These are phyloP conservation scores for Mycotypha africana DNA, from an alignment of 371 early-diverging fungal genomes.

Conservation along the genomic window DNA sequence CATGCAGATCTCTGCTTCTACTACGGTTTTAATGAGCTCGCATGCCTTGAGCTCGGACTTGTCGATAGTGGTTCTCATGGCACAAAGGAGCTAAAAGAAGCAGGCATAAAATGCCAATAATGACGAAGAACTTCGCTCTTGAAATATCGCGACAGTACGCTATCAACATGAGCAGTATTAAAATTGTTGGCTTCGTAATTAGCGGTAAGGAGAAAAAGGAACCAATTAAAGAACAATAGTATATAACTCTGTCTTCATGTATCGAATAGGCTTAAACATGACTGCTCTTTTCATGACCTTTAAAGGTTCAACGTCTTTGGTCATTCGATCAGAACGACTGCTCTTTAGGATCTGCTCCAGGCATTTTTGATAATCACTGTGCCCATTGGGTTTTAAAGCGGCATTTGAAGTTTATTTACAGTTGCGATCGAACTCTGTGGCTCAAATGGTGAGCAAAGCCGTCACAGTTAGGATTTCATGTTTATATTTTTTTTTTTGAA, in stretches of 20 bases:
- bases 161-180: slow-evolving; percentile 10
- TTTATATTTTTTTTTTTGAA: slow-evolving; percentile 2
- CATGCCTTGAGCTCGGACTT: slow-evolving; percentile 13
- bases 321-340: slow-evolving; percentile 12
- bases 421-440: no score
- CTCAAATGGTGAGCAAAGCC: no score
- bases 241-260: slow-evolving; percentile 2
- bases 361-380: no score
- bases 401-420: no score
- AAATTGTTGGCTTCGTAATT: slow-evolving; percentile 12
- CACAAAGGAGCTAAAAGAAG: slow-evolving; percentile 13
- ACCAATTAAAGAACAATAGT: slow-evolving; percentile 11
- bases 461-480: not conserved
- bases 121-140: slow-evolving; percentile 11
- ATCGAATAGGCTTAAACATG: slow-evolving; percentile 10
- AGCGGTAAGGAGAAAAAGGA: slow-evolving; percentile 7
- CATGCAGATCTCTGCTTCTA: slow-evolving; percentile 10
- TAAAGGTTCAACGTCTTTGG: slow-evolving; percentile 9
- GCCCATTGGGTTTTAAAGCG: no score
- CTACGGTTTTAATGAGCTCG: slow-evolving; percentile 9
- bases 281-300: slow-evolving; percentile 13
- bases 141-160: slow-evolving; percentile 11
- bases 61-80: slow-evolving; percentile 9
- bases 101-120: slow-evolving; percentile 9
- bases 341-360: no score